phyloP scores from a whole-genome alignment of 148 eudicot genomes.

The Oxyria digyna region DNA sequence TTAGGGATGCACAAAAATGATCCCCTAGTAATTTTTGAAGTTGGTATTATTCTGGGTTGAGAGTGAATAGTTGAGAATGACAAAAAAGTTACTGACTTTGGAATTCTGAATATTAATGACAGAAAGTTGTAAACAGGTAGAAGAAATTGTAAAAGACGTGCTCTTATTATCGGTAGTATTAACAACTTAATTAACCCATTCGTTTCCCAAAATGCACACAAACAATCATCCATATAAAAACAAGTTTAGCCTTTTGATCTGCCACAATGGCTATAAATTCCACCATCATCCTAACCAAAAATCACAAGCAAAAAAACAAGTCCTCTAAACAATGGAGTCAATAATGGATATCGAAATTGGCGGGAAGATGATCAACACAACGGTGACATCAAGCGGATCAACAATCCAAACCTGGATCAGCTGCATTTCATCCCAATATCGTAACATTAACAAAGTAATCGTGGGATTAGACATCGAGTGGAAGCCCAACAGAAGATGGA shows the following conservation, averaged over 20 bases:
- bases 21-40: too few species aligned
- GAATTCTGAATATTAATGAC: too few species aligned
- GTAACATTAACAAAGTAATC: background rate
- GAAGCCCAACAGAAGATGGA: slow-evolving; percentile 25
- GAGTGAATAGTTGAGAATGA: too few species aligned
- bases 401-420: background rate
- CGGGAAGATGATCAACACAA: background rate
- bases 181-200: background rate
- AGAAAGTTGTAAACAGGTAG: background rate
- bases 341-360: background rate
- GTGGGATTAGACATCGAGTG: slow-evolving; percentile 69
- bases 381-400: background rate
- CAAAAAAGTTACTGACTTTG: too few species aligned
- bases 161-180: background rate
- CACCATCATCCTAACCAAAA: background rate
- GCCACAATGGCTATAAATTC: background rate
- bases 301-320: background rate
- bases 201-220: background rate
- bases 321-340: background rate
- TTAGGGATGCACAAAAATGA: too few species aligned
- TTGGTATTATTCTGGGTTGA: too few species aligned
- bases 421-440: background rate
- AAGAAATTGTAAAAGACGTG: background rate
- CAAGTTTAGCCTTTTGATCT: background rate
- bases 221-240: background rate